Evolutionary conservation across 495 filamentous ascomycete species (phyloP).

Genomic region (Hypomontagnella submonticulosa): DNA sequence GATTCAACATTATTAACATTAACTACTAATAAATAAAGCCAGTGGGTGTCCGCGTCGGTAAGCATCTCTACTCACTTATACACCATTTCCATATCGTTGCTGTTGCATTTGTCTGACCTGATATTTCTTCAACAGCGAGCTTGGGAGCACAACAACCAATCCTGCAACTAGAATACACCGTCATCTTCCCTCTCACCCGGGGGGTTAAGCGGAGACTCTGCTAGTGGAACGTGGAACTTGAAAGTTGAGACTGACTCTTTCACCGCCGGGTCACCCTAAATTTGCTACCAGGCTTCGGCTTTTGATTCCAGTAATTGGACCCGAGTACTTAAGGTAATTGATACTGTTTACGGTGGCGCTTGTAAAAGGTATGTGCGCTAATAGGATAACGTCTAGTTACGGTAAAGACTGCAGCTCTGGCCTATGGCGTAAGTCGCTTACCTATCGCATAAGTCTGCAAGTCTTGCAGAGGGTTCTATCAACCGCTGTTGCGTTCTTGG

Average conservation of each 20-base stretch:
- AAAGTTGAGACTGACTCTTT: conserved; percentile 4
- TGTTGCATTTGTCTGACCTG: conserved; percentile 32
- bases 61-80: conserved; percentile 31
- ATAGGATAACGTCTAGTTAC: conserved; percentile 14
- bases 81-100: conserved; percentile 12
- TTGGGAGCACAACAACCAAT: conserved; percentile 18
- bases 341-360: conserved; percentile 17
- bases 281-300: conserved; percentile 20
- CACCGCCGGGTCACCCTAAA: conserved; percentile 35
- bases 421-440: conserved; percentile 34
- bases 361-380: conserved; percentile 12
- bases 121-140: conserved; percentile 24
- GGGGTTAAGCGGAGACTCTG: conserved; percentile 13
- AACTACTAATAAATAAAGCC: conserved; percentile 31
- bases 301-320: conserved; percentile 31
- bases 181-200: conserved; percentile 24
- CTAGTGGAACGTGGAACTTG: conserved; percentile 34
- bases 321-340: conserved; percentile 32
- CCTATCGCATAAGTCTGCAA: conserved; percentile 39
- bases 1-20: conserved; percentile 13
- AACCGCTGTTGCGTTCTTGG: conserved; percentile 1
- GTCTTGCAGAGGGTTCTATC: conserved; percentile 19
- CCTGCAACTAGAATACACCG: conserved; percentile 26
- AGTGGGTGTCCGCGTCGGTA: conserved; percentile 28
- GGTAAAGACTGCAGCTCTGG: conserved; percentile 29